Evolutionary conservation across 139 green algal genomes (phyloP), one percentile per base, ranked within the genome.

Genomic region (Ulvella scutata): DNA sequence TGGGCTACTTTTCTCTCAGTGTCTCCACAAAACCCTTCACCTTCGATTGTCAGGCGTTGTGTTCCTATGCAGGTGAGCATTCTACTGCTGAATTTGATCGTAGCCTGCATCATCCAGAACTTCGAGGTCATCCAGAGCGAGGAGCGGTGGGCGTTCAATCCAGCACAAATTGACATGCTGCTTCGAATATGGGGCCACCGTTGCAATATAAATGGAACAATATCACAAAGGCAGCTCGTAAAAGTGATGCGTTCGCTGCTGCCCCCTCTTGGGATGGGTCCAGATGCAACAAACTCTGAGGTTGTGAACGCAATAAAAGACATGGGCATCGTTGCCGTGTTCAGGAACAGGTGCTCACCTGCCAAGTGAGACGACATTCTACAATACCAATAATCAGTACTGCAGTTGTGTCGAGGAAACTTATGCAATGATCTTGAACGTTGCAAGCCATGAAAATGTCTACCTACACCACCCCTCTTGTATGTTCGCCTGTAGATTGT

Each of bases 111-210:
- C 33, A 13, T 67, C 9, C 51, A 67, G 6, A n/a, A 67, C 51
- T 67, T 67, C n/a, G n/a, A n/a, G n/a, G n/a, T n/a, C n/a, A n/a
- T n/a, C n/a, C 51, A 67, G 51, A 29, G 51, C 51, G 51, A 67
- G 51, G 51, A 67, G 20, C 33, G n/a, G n/a, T 67, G 51, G 51
- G 33, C n/a, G n/a, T 67, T 67, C 33, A 67, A 67, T 29, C 51
- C 51, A 26, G 51, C 31, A 26, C 51, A 67, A 29, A 67, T 67
- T 29, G 51, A 67, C 33, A n/a, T 67, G 2, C 51, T 67, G 51
- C 31, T 67, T 29, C 51, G 33, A 67, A 23, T 67, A 36, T 67
- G 51, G 51, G 51, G 51, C 33, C 51, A 67, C 33, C n/a, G 31
- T 26, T 36, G 51, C 51, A n/a, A 26, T 26, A 10, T 67, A 23